Base-by-base conservation (phyloP, 768 basidiomycete species). In the Asterophora parasitica region DNA sequence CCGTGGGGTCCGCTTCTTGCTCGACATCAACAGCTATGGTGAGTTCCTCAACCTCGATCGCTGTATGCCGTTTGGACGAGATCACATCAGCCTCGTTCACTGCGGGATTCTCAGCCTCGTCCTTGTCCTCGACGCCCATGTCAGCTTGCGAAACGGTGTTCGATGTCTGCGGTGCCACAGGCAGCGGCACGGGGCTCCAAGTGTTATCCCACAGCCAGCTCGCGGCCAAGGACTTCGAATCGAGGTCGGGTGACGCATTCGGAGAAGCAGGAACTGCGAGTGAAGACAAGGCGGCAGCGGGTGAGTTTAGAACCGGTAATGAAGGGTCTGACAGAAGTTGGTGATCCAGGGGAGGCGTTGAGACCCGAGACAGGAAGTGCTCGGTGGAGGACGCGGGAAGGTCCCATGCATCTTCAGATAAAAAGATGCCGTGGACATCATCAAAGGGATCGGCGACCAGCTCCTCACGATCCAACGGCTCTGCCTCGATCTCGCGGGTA, bases 141-240 rank as follows among this genome's bases (percentile, higher is more conserved):
- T 32, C 33, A 15, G 12, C 16, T 13, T 23, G 33, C 16, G 35
- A 20, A 23, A 13, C 13, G 19, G 10, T 15, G 10, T 4, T 15
- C 10, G 35, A 17, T 23, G 15, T 20, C 7, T 12, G 15, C 7
- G 6, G 34, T 17, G 42, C 9, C 13, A 19, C 28, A 27, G 46
- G 46, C 15, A 19, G n/a, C 34, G 42, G 42, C 2, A 19, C 33
- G 23, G 48, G 42, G 30, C 34, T 52, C 55, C 55, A 57, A 13
- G 49, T 32, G 23, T 49, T 45, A 27, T 54, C 44, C 49, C 56
- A 49, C 6, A 43, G 34, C 51, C 53, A 54, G 36, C 37, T 50
- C 4, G 45, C 13, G 12, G 28, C n/a, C 33, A 37, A 42, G 2
- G 42, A 16, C 44, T 48, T 40, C 15, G 33, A 15, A 20, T 52